Evolutionary conservation across 352 stramenopile genomes (phyloP).

Genomic region (Phytophthora pluvialis): DNA sequence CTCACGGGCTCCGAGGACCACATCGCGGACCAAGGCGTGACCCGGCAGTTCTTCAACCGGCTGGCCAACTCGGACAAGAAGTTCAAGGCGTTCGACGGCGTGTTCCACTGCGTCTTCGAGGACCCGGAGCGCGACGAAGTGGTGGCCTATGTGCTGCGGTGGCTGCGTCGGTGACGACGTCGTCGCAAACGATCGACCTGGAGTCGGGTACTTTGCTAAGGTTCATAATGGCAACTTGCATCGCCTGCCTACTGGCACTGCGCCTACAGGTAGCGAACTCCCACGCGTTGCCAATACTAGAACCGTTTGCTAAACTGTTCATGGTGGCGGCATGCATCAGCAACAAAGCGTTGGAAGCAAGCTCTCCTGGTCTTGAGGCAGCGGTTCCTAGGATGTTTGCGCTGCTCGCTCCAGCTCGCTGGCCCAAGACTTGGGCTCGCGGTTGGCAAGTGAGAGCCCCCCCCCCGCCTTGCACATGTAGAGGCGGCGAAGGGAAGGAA

Average conservation of each 20-base stretch:
- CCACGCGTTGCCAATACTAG: too few species aligned
- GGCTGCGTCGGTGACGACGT: slow-evolving; percentile 19
- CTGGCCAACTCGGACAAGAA: slow-evolving; percentile 52
- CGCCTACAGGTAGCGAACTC: too few species aligned
- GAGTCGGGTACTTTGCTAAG: background rate
- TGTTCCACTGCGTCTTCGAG: slow-evolving; percentile 57
- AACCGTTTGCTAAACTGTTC: too few species aligned
- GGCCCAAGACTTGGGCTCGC: too few species aligned
- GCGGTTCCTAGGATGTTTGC: slow-evolving; percentile 2
- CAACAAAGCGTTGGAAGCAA: background rate
- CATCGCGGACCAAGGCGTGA: slow-evolving; percentile 35
- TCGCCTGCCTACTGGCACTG: too few species aligned
- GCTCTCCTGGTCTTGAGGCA: background rate
- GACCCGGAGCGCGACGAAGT: slow-evolving; percentile 46
- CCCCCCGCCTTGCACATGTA: slow-evolving; percentile 24
- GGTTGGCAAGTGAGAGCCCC: too few species aligned
- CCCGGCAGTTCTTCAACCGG: slow-evolving; percentile 39
- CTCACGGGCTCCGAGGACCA: slow-evolving; percentile 49
- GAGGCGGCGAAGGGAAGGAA: slow-evolving; percentile 7
- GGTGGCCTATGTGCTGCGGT: slow-evolving; percentile 18
- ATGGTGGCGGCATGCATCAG: too few species aligned
- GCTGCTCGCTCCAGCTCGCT: background rate
- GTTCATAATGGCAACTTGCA: background rate
- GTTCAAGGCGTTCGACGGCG: slow-evolving; percentile 52
- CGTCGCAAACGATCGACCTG: background rate